Percentiles rank a stretch among this genome's conserved stretches.
phyloP scores from a whole-genome alignment of 2,329 filamentous ascomycete species.

The Fusarium armeniacum region DNA sequence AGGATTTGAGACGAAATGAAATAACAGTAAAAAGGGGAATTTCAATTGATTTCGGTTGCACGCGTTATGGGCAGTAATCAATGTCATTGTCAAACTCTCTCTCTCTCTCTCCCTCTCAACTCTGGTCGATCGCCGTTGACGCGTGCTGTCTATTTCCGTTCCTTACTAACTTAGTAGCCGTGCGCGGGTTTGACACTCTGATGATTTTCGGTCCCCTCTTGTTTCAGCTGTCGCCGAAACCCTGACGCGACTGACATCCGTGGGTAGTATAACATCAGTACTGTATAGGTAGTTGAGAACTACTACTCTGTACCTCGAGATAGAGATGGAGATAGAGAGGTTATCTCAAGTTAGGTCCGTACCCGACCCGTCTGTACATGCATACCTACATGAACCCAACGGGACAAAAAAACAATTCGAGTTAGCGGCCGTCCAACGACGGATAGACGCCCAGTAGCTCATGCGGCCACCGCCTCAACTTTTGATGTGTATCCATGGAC shows the following conservation, averaged over 20 bases:
- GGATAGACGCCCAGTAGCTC: constrained; percentile 39
- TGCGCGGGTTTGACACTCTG: constrained; percentile 32
- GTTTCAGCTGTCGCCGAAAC: constrained; percentile 43
- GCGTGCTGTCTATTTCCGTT: constrained; percentile 22
- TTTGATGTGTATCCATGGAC: constrained; percentile 25
- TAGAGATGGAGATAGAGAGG: not conserved
- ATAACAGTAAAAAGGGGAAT: not conserved
- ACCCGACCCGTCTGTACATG: constrained; percentile 3
- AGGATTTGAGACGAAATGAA: constrained; percentile 23
- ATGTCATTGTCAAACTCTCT: not conserved
- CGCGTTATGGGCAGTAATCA: not conserved
- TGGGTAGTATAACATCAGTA: constrained; percentile 11
- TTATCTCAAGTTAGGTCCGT: constrained; percentile 1
- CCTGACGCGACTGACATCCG: constrained; percentile 32
- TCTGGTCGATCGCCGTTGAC: constrained; percentile 8
- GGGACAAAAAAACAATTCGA: constrained; percentile 19
- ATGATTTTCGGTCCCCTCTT: constrained; percentile 32
- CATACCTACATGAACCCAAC: constrained; percentile 7
- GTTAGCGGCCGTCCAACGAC: constrained; percentile 42
- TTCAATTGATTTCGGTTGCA: not conserved
- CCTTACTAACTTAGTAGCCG: constrained; percentile 23
- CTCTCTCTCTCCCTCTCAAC: not conserved
- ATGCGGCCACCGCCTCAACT: constrained; percentile 43
- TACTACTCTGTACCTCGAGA: not conserved
- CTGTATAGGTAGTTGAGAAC: not conserved